Conservation (phyloP, 352 stramenopile genomes). For the Phytophthora brassicae region DNA sequence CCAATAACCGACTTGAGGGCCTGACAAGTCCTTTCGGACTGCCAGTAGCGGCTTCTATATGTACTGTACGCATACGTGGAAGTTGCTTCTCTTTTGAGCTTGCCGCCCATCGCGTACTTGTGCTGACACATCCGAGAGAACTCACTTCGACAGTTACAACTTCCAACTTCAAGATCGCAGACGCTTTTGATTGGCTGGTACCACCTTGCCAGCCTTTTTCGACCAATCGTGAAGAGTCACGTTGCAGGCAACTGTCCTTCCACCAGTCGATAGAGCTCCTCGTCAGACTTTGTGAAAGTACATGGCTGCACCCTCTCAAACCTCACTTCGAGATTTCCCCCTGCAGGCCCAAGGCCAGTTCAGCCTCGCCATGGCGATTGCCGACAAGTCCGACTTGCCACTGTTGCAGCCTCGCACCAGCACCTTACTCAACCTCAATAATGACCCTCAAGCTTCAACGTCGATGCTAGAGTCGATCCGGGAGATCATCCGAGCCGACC, state of each 20-base stretch:
- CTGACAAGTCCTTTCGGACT: too few relatives aligned
- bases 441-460: slow-evolving; percentile 15
- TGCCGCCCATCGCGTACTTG: too few relatives aligned
- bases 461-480: slow-evolving; percentile 13
- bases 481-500: slow-evolving; percentile 33
- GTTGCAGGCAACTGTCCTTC: slow-evolving; percentile 20
- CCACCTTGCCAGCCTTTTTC: neutral
- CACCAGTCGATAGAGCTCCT: slow-evolving; percentile 22
- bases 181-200: too few relatives aligned
- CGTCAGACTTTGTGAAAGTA: slow-evolving; percentile 8
- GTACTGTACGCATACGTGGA: too few relatives aligned
- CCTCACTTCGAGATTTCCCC: slow-evolving; percentile 26
- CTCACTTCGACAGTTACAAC: too few relatives aligned
- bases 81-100: too few relatives aligned
- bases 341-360: neutral
- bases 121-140: too few relatives aligned
- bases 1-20: too few relatives aligned
- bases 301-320: neutral
- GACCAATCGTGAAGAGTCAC: slow-evolving; percentile 9
- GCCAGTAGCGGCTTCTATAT: too few relatives aligned
- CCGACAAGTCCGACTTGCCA: slow-evolving; percentile 38
- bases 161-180: too few relatives aligned
- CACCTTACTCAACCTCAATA: slow-evolving; percentile 3
- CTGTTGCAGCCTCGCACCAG: slow-evolving; percentile 35
- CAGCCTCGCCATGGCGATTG: slow-evolving; percentile 17